These are phyloP conservation scores for Calonectria naviculata DNA, from an alignment of 2,329 filamentous ascomycete genomes.

Conservation along the genomic window DNA sequence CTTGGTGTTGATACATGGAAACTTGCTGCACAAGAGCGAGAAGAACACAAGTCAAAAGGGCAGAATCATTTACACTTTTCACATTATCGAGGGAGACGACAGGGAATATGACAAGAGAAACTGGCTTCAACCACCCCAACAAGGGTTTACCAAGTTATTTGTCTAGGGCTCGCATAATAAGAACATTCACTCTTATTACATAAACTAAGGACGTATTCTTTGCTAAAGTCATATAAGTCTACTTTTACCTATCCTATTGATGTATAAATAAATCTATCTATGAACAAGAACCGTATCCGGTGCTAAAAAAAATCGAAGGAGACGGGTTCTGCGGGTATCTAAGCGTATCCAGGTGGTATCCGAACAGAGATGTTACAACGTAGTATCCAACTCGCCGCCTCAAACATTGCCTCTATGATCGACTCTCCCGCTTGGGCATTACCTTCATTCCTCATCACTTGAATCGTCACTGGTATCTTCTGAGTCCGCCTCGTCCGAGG, in stretches of 20 bases:
- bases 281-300: constrained; percentile 20
- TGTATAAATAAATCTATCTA: not conserved
- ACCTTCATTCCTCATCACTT: constrained; percentile 33
- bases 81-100: constrained; percentile 87
- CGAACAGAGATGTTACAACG: constrained; percentile 35
- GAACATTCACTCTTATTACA: not conserved
- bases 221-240: not conserved
- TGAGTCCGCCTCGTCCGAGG: constrained; percentile 48
- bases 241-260: constrained; percentile 1
- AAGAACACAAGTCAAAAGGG: constrained; percentile 88
- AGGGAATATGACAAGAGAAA: constrained; percentile 86
- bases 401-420: constrained; percentile 20
- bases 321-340: constrained; percentile 37
- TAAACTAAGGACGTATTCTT: not conserved
- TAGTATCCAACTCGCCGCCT: constrained; percentile 35
- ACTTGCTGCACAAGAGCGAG: constrained; percentile 95
- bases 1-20: constrained; percentile 94
- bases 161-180: constrained; percentile 34
- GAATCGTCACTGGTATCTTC: constrained; percentile 42
- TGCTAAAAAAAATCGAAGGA: constrained; percentile 19
- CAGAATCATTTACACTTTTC: constrained; percentile 96
- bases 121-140: constrained; percentile 88
- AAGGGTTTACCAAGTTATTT: constrained; percentile 81
- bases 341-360: constrained; percentile 26
- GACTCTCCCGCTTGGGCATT: constrained; percentile 22